Conservation (phyloP, 2,329 filamentous ascomycete genomes). For the Harringtonia aguacate region DNA sequence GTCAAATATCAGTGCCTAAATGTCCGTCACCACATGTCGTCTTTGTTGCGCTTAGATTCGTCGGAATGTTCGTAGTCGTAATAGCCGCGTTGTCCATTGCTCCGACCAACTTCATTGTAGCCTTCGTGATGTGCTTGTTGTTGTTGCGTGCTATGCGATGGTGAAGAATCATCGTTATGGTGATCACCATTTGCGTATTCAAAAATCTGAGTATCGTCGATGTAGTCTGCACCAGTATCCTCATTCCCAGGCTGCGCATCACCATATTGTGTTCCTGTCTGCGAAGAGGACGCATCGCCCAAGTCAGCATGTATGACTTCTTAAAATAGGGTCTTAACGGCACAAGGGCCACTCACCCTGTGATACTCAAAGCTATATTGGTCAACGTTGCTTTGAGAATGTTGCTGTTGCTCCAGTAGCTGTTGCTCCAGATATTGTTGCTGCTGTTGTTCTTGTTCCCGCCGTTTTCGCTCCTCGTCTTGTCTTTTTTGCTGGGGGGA, state of each 20-base stretch:
- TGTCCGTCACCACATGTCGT: conserved; percentile 16
- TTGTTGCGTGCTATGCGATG: neutral
- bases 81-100: conserved; percentile 9
- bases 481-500: conserved; percentile 47
- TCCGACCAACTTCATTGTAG: neutral
- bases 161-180: neutral
- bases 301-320: neutral
- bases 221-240: conserved; percentile 15
- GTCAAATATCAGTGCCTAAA: too few species aligned
- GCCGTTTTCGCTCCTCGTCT: conserved; percentile 34
- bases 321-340: neutral
- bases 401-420: conserved; percentile 15
- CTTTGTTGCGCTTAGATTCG: conserved; percentile 11
- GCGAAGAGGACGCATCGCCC: neutral
- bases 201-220: conserved; percentile 23
- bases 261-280: conserved; percentile 21
- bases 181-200: conserved; percentile 21
- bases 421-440: conserved; percentile 32
- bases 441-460: conserved; percentile 33
- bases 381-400: conserved; percentile 14
- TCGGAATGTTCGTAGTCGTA: conserved; percentile 14
- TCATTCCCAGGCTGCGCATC: conserved; percentile 16
- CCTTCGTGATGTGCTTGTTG: neutral
- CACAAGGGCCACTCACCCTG: conserved; percentile 17
- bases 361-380: conserved; percentile 26